These are phyloP conservation scores for Rhodotorula sp. DNA, from an alignment of 1,284 basidiomycete species.

Conservation along the genomic window DNA sequence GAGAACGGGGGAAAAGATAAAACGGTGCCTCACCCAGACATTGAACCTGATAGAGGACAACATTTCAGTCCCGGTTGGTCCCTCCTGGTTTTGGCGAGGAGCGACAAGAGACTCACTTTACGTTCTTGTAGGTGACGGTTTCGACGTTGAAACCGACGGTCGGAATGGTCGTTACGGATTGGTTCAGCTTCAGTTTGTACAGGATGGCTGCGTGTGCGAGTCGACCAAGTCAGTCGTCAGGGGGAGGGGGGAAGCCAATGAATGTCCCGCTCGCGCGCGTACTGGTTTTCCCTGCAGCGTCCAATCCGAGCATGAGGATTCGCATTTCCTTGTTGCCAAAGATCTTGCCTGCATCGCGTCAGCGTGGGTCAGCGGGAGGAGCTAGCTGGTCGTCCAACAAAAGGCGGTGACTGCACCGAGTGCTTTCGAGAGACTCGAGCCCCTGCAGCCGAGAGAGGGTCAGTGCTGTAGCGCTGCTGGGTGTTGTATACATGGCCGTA, in stretches of 20 bases:
- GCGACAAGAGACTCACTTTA: conserved; percentile 43
- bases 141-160: conserved; percentile 58
- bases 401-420: conserved; percentile 14
- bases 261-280: no score
- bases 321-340: conserved; percentile 49
- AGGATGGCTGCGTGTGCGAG: conserved; percentile 52
- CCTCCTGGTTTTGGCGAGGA: no score
- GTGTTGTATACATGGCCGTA: fast-evolving
- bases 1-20: no score
- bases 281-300: conserved; percentile 83
- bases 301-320: conserved; percentile 48
- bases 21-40: conserved; percentile 48
- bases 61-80: not conserved
- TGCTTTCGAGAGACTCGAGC: conserved; percentile 32
- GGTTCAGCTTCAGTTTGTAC: conserved; percentile 54
- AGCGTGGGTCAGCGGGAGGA: conserved; percentile 4
- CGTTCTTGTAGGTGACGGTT: conserved; percentile 52
- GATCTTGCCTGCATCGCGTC: conserved; percentile 33
- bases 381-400: no score
- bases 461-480: not conserved
- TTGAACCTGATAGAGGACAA: conserved; percentile 36
- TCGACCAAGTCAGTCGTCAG: not conserved
- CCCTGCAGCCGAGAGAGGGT: conserved; percentile 5
- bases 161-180: conserved; percentile 54
- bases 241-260: no score